Evolutionary conservation across 192 early-diverging fungal species (phyloP), one percentile per base, ranked within the genome.

Genomic region (Dimargaris cristalligena): DNA sequence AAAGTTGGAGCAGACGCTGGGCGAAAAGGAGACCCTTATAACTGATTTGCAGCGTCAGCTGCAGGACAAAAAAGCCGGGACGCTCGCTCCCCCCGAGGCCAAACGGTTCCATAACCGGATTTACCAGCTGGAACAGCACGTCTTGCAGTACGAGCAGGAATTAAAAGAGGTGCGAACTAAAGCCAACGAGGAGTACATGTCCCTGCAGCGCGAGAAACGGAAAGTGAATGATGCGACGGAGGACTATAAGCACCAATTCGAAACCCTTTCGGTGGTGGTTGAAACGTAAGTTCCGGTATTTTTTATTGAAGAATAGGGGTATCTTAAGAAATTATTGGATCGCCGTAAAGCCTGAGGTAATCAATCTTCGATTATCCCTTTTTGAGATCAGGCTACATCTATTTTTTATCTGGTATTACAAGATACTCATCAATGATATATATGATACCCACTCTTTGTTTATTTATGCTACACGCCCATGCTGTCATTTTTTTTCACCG

Each of bases 61-160:
- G n/a, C 51, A 52, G 29, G 29, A 18, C 23, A 9, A 22, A 2
- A 52, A n/a, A 28, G 14, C 22, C 2, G 29, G 2, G 23, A n/a
- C 23, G 14, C 41, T 18, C 10, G 22, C 51, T 14, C 16, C 16
- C 3, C 14, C 23, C 22, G 51, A 52, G 16, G 22, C 29, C 34
- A 31, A 34, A 1, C 54, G 14, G 16, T 34, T n/a, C 54, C 16
- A 56, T 8, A 56, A 56, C 30, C 29, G 34, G 18, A 34, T 56
- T 3, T 56, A 56, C 31, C 54, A 56, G 18, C 54, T 56, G 9
- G 54, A 56, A 34, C 54, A 56, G 18, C 54, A 56, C 16, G 54
- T 33, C 32, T 16, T 33, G 3, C 54, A 33, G 29, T 56, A 56
- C 54, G 54, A 56, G 34, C 54, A 56, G 32, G 54, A 29, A 13